Base-by-base conservation (phyloP, 306 rosid genomes). In the Urtica urens region DNA sequence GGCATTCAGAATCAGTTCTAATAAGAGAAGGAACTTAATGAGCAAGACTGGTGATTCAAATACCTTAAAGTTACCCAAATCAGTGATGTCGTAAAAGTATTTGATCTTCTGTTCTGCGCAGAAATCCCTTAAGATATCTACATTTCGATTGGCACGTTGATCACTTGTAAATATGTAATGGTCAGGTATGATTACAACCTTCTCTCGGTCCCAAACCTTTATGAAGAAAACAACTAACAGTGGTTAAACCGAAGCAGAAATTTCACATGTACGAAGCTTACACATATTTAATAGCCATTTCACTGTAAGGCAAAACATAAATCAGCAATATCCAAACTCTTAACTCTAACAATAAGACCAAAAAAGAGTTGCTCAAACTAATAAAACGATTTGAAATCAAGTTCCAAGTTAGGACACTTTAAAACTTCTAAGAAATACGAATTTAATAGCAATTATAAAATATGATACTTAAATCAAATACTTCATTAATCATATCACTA, bases 131-230 rank as follows among this genome's bases (percentile, higher is more conserved):
- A 83, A 64, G 51, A 81, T 81, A 66, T 83, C 95, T 58, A 88
- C 95, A 61, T 88, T 88, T 22, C 96, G 96, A 38, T 88, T 83
- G 33, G 95, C 96, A 25, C 95, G 95, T 62, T 78, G 93, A 65
- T 88, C 96, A 53, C 58, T 78, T 23, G 96, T 88, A 64, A 88
- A 83, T 54, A 88, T 83, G 63, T 88, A 88, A 55, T 88, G 97
- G 55, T 88, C 97, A 56, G 97, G 97, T 55, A 88, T 88, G 51
- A 88, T 70, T 14, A 88, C 93, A 49, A 88, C 20, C 74, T 88
- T 88, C 60, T 88, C 97, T 14, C 90, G 80, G 58, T 88, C 84
- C 97, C 97, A 88, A 55, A 88, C 95, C 97, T 88, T 68, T 34
- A 60, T 45, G 46, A 16, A 23, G n/a, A 49, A n/a, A 57, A 30